Base-by-base conservation (phyloP, 305 asterid species). In the Solanum chacoense region DNA sequence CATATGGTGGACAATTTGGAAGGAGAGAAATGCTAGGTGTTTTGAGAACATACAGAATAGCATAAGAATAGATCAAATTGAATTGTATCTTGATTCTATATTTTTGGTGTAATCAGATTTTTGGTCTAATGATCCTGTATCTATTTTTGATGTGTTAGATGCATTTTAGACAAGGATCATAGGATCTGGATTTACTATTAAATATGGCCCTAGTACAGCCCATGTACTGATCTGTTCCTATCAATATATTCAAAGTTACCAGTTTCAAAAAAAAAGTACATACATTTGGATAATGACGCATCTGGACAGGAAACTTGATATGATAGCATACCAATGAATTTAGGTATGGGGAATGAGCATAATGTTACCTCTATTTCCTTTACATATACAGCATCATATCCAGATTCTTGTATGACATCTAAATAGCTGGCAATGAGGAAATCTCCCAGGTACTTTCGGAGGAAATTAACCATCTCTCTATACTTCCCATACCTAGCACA, bases 401-500 rank as follows among this genome's bases (percentile, higher is more conserved):
- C 98, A 32, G 99, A 96, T 89, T 95, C 99, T 92, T 91, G 95
- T 89, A 94, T 89, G 77, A 91, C 90, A 88, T 97, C 93, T 78
- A 97, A 94, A 91, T 97, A 97, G 12, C 98, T 95, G 91, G 98
- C 98, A 86, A 98, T 98, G 91, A 96, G 89, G 88, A 95, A 91
- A 92, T 98, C 99, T 42, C 99, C 99, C 71, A 98, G 96, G 95
- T 98, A 96, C 96, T 98, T 98, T 90, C 98, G 94, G 24, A 98
- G 98, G 91, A 95, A 95, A 91, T 98, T 93, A 72, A 92, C 95
- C 71, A 94, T 89, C 63, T 92, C 85, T 89, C 97, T 93, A 90
- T 94, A 96, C 91, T 90, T 95, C 84, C 99, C 98, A 89, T 93
- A 92, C 89, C 99, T 97, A 92, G 59, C 71, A 36, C 55, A 55